These are phyloP conservation scores for Candida hispaniensis DNA, from an alignment of 805 yeast species.

Conservation along the genomic window DNA sequence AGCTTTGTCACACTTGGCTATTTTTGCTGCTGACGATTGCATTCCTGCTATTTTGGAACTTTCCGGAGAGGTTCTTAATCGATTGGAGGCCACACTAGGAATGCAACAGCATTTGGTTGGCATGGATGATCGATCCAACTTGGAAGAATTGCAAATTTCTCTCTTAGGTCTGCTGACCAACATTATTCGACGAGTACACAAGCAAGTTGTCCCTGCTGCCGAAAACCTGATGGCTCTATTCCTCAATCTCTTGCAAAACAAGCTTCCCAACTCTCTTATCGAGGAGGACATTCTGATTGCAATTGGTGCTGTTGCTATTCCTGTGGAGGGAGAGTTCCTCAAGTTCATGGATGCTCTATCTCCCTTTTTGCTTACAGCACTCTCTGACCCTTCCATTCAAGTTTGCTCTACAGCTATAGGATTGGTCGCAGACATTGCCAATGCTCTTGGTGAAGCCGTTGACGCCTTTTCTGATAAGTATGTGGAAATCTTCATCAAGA, in stretches of 20 bases:
- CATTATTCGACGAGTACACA: conserved; percentile 70
- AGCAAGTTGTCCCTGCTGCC: conserved; percentile 53
- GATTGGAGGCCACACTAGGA: conserved; percentile 58
- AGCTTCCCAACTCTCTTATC: conserved; percentile 57
- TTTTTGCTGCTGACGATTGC: conserved; percentile 60
- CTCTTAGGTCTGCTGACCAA: conserved; percentile 65
- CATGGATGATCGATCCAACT: conserved; percentile 60
- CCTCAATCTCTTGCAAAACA: conserved; percentile 56
- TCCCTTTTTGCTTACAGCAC: conserved; percentile 71
- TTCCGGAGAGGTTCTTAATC: conserved; percentile 60
- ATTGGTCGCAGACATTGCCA: conserved; percentile 85
- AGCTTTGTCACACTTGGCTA: conserved; percentile 74
- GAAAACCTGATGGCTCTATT: conserved; percentile 80
- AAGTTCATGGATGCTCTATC: conserved; percentile 72
- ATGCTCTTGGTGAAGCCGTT: conserved; percentile 67
- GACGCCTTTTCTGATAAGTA: conserved; percentile 67
- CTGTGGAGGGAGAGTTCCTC: conserved; percentile 59
- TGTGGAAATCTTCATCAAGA: conserved; percentile 72
- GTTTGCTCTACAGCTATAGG: conserved; percentile 88
- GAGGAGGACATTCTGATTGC: conserved; percentile 95
- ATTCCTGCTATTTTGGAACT: conserved; percentile 57
- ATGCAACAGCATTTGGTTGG: conserved; percentile 48
- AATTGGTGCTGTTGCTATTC: conserved; percentile 77
- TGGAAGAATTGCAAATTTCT: conserved; percentile 84
- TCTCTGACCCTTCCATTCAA: conserved; percentile 72